Percentiles rank a stretch among this genome's conserved stretches.
phyloP scores from a whole-genome alignment of 164 flowering plant species.

The Chloranthus sessilifolius region DNA sequence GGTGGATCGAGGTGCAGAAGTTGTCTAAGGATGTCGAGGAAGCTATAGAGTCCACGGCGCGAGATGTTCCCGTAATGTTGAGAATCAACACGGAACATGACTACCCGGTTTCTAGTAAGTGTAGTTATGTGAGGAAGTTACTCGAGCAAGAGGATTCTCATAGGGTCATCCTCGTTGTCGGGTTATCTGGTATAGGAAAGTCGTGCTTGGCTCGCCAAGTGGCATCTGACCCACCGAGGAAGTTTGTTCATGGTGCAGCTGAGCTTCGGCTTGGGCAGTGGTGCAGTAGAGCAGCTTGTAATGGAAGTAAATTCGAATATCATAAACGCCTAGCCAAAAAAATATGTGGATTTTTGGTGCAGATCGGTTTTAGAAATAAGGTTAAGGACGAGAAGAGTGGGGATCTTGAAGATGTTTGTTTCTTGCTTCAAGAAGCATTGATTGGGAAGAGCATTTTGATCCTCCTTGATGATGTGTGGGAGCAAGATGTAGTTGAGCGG shows the following conservation, averaged over 20 bases:
- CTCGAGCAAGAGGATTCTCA: constrained; percentile 27
- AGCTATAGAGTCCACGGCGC: constrained; percentile 32
- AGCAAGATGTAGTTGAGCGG: constrained; percentile 46
- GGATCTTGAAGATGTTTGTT: constrained; percentile 38
- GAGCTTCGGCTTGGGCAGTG: constrained; percentile 48
- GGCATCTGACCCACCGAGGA: constrained; percentile 42
- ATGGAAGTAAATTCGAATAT: constrained; percentile 36
- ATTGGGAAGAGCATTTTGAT: constrained; percentile 35
- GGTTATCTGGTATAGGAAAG: constrained; percentile 50
- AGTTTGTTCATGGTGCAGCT: constrained; percentile 37
- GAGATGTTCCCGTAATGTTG: constrained; percentile 18
- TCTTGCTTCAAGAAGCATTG: constrained; percentile 48
- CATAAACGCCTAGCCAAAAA: constrained; percentile 35
- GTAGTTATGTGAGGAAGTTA: constrained; percentile 27
- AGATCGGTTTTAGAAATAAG: constrained; percentile 37
- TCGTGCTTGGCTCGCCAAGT: constrained; percentile 49
- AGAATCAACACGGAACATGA: constrained; percentile 33
- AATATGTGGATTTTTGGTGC: constrained; percentile 33
- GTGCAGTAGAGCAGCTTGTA: constrained; percentile 44
- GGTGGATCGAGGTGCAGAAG: constrained; percentile 50
- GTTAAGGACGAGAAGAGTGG: constrained; percentile 24
- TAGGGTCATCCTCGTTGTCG: constrained; percentile 38
- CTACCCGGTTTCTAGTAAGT: constrained; percentile 37
- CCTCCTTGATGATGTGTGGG: constrained; percentile 56
- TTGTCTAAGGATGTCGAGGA: constrained; percentile 30